A percentile compares a stretch with the other conserved stretches of the same genome.
phyloP scores from a whole-genome alignment of 768 basidiomycete species.

The Suillus lakei region DNA sequence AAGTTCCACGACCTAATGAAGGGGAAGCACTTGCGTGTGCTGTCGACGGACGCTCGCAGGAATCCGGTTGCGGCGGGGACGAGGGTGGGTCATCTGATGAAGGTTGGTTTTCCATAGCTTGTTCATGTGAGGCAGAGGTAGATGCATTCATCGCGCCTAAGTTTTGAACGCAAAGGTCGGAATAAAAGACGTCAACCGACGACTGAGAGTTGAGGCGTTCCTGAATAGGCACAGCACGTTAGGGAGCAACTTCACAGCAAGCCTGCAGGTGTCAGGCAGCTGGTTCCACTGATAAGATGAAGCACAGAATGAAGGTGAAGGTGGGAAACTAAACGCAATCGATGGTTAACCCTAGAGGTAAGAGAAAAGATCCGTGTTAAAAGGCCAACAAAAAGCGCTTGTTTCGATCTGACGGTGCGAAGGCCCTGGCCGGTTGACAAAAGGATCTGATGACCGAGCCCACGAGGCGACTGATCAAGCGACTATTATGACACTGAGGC shows the following conservation, averaged over 20 bases:
- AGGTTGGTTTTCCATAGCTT: constrained; percentile 2
- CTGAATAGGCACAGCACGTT: not conserved
- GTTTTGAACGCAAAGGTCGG: not conserved
- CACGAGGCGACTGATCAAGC: constrained; percentile 3
- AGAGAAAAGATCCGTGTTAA: constrained; percentile 5
- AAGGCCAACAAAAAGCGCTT: not conserved
- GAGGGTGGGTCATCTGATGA: constrained; percentile 12
- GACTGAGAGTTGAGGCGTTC: not conserved
- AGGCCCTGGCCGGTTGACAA: not conserved
- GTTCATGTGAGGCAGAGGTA: constrained; percentile 1
- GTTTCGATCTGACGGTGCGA: constrained; percentile 1
- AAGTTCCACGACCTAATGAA: constrained; percentile 14
- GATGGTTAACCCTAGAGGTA: not conserved
- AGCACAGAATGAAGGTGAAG: not conserved
- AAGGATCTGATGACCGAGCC: not conserved
- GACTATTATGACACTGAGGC: not conserved
- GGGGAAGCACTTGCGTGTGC: constrained; percentile 27
- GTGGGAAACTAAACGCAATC: not conserved
- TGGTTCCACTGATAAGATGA: not conserved
- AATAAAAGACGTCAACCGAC: not conserved
- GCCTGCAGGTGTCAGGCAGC: constrained; percentile 1
- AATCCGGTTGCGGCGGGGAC: constrained; percentile 31
- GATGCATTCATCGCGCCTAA: constrained; percentile 1
- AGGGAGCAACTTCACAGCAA: constrained; percentile 6
- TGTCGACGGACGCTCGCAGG: constrained; percentile 32